Conservation (phyloP, 805 yeast genomes). For the Candida odintsovae region DNA sequence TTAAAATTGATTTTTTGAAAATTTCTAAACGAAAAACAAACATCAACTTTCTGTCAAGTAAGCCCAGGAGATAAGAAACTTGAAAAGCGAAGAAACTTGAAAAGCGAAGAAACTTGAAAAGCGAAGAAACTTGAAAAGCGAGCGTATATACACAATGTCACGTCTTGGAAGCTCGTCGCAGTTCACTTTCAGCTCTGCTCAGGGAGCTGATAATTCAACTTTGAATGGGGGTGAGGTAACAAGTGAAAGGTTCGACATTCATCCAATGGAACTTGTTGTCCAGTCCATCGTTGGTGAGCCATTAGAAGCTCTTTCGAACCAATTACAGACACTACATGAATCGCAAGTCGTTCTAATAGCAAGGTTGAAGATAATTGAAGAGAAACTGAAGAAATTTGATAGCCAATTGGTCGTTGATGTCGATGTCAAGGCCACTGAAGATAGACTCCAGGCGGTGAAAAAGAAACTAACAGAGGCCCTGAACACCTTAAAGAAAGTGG, state of each 20-base stretch:
- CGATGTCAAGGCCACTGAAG: conserved; percentile 14
- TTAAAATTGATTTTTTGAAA: no score
- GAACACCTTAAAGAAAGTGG: conserved; percentile 31
- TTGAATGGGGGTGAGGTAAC: neutral
- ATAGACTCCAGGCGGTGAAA: conserved; percentile 22
- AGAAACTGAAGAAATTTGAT: conserved; percentile 26
- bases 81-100: neutral
- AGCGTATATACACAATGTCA: neutral
- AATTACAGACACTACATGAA: conserved; percentile 47
- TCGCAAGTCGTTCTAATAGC: conserved; percentile 50
- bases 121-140: neutral
- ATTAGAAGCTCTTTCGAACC: conserved; percentile 43
- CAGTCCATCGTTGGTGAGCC: conserved; percentile 51
- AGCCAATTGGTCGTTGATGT: conserved; percentile 16
- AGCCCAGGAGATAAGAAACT: neutral
- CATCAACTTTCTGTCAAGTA: neutral
- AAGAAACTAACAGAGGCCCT: conserved; percentile 21
- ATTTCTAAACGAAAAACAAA: neutral
- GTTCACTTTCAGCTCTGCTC: neutral
- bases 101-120: neutral
- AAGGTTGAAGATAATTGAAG: conserved; percentile 38
- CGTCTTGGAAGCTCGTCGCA: neutral
- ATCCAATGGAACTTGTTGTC: conserved; percentile 55
- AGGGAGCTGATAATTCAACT: neutral
- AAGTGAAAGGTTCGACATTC: conserved; percentile 31